These are phyloP conservation scores for Clonostachys sp. DNA, from an alignment of 2,329 filamentous ascomycete species.

Conservation along the genomic window DNA sequence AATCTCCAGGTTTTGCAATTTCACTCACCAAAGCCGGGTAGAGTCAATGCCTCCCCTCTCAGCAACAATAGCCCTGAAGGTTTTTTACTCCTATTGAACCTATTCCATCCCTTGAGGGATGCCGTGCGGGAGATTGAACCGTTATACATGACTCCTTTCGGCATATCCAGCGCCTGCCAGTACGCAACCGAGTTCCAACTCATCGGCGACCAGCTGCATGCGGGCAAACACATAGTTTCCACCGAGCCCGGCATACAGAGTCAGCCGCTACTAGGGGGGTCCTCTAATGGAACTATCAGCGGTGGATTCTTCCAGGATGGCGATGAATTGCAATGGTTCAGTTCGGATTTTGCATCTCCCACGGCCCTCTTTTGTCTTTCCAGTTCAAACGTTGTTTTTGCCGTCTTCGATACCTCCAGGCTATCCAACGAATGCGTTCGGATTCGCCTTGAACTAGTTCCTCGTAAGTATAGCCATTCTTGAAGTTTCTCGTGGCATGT, in stretches of 20 bases:
- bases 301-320: background rate
- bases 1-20: too few relatives aligned
- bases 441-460: background rate
- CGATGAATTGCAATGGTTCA: background rate
- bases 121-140: too few relatives aligned
- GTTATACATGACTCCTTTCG: too few relatives aligned
- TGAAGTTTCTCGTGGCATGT: background rate
- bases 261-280: background rate
- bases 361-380: background rate
- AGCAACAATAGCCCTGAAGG: too few relatives aligned
- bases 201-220: background rate
- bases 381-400: background rate
- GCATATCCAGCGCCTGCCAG: background rate
- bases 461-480: background rate
- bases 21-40: too few relatives aligned
- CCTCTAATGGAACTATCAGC: background rate
- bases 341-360: background rate
- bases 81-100: too few relatives aligned
- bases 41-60: too few relatives aligned
- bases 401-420: background rate
- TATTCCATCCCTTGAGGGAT: too few relatives aligned
- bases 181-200: background rate
- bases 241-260: background rate
- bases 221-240: background rate
- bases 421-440: background rate